Conservation (phyloP, 495 filamentous ascomycete genomes). For the Lineolata rhizophorae region DNA sequence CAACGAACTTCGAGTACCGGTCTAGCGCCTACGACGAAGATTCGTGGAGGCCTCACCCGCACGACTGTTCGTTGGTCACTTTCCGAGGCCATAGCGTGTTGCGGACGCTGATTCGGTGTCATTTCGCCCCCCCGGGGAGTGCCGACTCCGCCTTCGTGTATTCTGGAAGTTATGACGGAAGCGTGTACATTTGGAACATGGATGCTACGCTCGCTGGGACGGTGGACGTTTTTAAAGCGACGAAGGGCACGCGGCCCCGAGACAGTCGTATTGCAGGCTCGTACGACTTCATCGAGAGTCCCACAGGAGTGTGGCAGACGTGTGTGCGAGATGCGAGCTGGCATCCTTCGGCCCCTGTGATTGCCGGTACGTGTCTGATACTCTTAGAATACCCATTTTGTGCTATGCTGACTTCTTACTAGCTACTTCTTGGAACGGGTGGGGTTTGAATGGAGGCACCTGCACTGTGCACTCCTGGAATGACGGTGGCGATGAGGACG, state of each 20-base stretch:
- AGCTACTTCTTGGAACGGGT: constrained; percentile 70
- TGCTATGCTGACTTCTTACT: constrained; percentile 1
- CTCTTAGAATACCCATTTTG: not conserved
- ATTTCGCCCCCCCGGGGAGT: constrained; percentile 79
- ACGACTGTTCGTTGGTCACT: constrained; percentile 84
- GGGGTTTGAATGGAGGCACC: constrained; percentile 43
- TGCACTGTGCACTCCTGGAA: constrained; percentile 62
- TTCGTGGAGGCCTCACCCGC: constrained; percentile 49
- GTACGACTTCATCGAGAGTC: constrained; percentile 13
- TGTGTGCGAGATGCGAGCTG: constrained; percentile 85
- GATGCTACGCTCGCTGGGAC: constrained; percentile 70
- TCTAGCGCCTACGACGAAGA: constrained; percentile 45
- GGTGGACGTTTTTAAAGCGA: constrained; percentile 55
- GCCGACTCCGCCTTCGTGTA: constrained; percentile 89
- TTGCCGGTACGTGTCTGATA: constrained; percentile 48
- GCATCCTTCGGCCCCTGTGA: constrained; percentile 76
- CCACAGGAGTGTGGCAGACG: constrained; percentile 38
- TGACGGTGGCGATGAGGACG: constrained; percentile 36
- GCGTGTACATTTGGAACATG: constrained; percentile 79
- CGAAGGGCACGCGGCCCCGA: constrained; percentile 32
- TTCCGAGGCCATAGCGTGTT: constrained; percentile 77
- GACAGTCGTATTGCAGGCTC: constrained; percentile 17
- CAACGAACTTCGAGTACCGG: constrained; percentile 72
- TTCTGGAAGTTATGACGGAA: constrained; percentile 68
- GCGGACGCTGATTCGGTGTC: constrained; percentile 79